These are phyloP conservation scores for Leccinum olivaceopallidum DNA, from an alignment of 768 basidiomycete species.

Conservation along the genomic window DNA sequence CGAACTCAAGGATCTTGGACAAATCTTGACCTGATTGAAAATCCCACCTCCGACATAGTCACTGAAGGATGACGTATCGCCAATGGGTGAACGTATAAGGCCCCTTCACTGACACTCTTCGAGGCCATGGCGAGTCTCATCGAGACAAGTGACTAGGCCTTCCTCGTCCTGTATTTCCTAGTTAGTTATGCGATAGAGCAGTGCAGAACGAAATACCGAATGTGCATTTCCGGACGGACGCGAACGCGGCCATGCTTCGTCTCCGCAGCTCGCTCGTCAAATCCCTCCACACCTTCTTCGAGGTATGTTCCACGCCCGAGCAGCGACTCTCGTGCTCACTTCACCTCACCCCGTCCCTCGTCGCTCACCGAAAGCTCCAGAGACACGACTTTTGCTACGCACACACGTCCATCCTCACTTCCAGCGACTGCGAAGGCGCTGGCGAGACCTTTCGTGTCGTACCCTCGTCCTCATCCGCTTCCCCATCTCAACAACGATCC, in stretches of 20 bases:
- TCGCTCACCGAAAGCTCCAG: slow-evolving; percentile 37
- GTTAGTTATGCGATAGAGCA: too few relatives aligned
- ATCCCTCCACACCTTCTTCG: slow-evolving; percentile 66
- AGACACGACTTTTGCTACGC: slow-evolving; percentile 74
- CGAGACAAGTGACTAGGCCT: too few relatives aligned
- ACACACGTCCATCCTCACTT: slow-evolving; percentile 87
- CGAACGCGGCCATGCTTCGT: slow-evolving; percentile 72
- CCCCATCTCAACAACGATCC: neutral
- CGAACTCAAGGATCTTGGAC: too few relatives aligned
- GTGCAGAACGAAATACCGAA: too few relatives aligned
- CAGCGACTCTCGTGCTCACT: neutral
- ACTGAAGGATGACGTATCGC: too few relatives aligned
- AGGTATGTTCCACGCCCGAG: slow-evolving; percentile 46
- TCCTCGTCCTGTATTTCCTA: too few relatives aligned
- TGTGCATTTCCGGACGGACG: slow-evolving; percentile 51
- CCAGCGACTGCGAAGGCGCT: slow-evolving; percentile 94
- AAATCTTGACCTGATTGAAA: too few relatives aligned
- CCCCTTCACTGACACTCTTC: too few relatives aligned
- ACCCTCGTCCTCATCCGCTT: slow-evolving; percentile 26
- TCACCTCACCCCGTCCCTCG: slow-evolving; percentile 6
- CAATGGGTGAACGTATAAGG: too few relatives aligned
- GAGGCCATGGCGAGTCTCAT: too few relatives aligned
- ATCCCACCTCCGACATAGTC: too few relatives aligned
- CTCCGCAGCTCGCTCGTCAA: slow-evolving; percentile 60
- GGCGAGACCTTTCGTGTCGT: slow-evolving; percentile 86